Evolutionary conservation across 1,139 yeast species (phyloP).

Genomic region (Kluyveromyces sp.): DNA sequence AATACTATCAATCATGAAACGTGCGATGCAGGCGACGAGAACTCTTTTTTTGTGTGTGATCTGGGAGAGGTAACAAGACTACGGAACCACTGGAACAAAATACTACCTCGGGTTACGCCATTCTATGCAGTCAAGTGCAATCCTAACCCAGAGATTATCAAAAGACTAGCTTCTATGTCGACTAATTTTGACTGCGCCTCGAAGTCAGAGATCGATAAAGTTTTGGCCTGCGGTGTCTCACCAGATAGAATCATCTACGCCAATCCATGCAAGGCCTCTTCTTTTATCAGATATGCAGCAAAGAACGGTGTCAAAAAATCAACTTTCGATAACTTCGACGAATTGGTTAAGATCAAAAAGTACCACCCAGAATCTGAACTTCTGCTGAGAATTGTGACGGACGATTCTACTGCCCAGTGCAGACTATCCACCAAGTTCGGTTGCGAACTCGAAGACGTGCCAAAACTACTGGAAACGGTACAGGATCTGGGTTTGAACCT

Average conservation of each 20-base stretch:
- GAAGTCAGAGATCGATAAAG: slow-evolving; percentile 67
- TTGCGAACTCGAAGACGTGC: slow-evolving; percentile 54
- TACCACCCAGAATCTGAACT: slow-evolving; percentile 65
- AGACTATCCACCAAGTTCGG: slow-evolving; percentile 88
- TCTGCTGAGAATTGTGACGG: slow-evolving; percentile 78
- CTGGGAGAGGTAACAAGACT: slow-evolving; percentile 63
- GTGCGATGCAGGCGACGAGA: slow-evolving; percentile 74
- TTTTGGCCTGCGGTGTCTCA: slow-evolving; percentile 54
- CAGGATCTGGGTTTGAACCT: slow-evolving; percentile 54
- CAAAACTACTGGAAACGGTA: slow-evolving; percentile 55
- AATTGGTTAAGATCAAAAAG: slow-evolving; percentile 63
- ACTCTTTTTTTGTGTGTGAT: slow-evolving; percentile 86
- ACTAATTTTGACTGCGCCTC: slow-evolving; percentile 93
- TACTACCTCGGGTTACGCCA: slow-evolving; percentile 72
- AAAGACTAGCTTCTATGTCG: slow-evolving; percentile 52
- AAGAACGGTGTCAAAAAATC: slow-evolving; percentile 54
- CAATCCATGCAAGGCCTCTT: slow-evolving; percentile 84
- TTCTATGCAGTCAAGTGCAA: slow-evolving; percentile 94
- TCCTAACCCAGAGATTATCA: slow-evolving; percentile 57
- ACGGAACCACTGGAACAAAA: slow-evolving; percentile 50
- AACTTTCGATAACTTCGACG: slow-evolving; percentile 87
- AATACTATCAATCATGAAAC: slow-evolving; percentile 46
- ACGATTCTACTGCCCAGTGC: slow-evolving; percentile 84
- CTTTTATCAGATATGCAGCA: slow-evolving; percentile 69
- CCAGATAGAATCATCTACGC: slow-evolving; percentile 78